Evolutionary conservation across 2,329 filamentous ascomycete species (phyloP).

Genomic region (Berkeleyomyces rouxiae): DNA sequence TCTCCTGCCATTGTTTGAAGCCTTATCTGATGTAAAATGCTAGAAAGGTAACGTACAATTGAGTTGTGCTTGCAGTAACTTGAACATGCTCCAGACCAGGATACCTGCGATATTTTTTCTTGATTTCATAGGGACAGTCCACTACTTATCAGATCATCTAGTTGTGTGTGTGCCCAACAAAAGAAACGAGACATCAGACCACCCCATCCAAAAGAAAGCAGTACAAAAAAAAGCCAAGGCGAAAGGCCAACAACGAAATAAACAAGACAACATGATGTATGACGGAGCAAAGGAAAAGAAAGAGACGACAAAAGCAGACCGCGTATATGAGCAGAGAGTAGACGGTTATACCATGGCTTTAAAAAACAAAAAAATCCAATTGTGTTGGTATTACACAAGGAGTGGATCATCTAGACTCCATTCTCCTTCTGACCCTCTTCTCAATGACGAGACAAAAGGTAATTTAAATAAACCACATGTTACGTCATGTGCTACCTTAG

Average conservation of each 20-base stretch:
- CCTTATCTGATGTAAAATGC: too few species aligned
- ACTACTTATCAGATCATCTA: neutral
- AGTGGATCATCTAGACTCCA: conserved; percentile 10
- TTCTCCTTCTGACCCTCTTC: conserved; percentile 1
- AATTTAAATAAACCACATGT: conserved; percentile 1
- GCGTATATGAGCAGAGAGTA: neutral
- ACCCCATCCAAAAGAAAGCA: neutral
- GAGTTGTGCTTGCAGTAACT: too few species aligned
- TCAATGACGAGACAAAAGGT: neutral
- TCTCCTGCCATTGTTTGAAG: too few species aligned
- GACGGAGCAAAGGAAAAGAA: conserved; percentile 5
- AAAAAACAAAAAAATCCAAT: conserved; percentile 11
- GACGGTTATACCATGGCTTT: neutral
- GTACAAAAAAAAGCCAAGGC: neutral
- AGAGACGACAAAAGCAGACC: neutral
- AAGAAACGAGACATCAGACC: neutral
- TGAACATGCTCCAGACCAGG: too few species aligned
- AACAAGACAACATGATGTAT: neutral
- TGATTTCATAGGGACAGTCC: neutral
- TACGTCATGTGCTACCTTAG: conserved; percentile 23
- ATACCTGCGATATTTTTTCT: neutral
- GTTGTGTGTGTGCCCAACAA: neutral
- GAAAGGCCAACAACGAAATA: neutral
- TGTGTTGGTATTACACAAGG: conserved; percentile 11
- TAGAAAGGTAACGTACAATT: too few species aligned